Percentiles rank a stretch among this genome's conserved stretches.
phyloP scores from a whole-genome alignment of 2,329 filamentous ascomycete genomes.

The Aureobasidium sp. region DNA sequence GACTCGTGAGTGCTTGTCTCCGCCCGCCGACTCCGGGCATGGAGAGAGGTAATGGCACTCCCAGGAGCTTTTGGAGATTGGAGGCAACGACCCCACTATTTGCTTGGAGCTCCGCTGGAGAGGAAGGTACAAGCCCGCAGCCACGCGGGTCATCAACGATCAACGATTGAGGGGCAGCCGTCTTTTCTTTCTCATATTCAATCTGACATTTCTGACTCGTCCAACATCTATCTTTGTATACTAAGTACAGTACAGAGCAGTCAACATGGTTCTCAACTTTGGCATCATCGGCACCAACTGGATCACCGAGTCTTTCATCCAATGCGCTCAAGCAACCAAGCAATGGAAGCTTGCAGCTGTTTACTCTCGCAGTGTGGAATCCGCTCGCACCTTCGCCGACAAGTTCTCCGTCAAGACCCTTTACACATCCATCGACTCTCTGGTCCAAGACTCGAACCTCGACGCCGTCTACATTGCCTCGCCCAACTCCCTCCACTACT shows the following conservation, averaged over 20 bases:
- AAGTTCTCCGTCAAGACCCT: constrained; percentile 30
- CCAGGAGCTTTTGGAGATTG: too few species aligned
- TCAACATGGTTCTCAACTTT: constrained; percentile 29
- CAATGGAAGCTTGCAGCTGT: constrained; percentile 37
- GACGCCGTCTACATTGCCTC: constrained; percentile 41
- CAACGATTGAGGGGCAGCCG: background rate
- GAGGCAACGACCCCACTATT: background rate
- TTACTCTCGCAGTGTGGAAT: constrained; percentile 37
- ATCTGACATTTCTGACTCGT: background rate
- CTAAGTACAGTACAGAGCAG: background rate
- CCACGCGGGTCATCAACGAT: background rate
- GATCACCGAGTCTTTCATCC: constrained; percentile 42
- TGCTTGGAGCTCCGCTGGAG: background rate
- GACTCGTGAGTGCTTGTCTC: background rate
- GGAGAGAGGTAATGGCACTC: background rate
- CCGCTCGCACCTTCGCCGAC: constrained; percentile 33
- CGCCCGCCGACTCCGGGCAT: background rate
- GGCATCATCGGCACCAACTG: constrained; percentile 39
- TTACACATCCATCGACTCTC: constrained; percentile 32
- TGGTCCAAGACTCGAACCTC: constrained; percentile 31
- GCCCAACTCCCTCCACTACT: constrained; percentile 40
- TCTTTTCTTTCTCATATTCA: background rate
- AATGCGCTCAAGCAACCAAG: constrained; percentile 32
- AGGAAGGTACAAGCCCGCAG: constrained; percentile 7
- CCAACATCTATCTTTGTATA: background rate